These are phyloP conservation scores for Solanum chiquidenum DNA, from an alignment of 257 asterid genomes.

Conservation along the genomic window DNA sequence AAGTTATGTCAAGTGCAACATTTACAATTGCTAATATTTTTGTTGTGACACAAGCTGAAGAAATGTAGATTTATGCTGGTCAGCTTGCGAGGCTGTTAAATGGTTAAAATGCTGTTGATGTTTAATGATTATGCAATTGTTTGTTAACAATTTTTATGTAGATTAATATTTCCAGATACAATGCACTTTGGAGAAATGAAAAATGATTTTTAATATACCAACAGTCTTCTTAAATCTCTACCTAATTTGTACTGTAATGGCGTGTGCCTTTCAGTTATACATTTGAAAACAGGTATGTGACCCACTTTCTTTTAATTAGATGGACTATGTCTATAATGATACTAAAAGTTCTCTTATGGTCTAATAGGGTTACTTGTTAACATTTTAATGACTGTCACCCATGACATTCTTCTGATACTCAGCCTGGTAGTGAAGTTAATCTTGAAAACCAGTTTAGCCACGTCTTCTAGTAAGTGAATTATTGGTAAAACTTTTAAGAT, in stretches of 20 bases:
- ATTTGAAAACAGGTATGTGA: neutral
- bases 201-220: neutral
- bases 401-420: neutral
- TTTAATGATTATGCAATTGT: neutral
- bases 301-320: neutral
- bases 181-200: neutral
- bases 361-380: neutral
- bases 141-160: neutral
- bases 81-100: constrained; percentile 3
- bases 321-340: neutral
- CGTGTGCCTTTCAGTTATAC: neutral
- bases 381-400: neutral
- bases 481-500: neutral
- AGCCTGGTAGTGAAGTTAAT: neutral
- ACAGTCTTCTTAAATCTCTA: neutral
- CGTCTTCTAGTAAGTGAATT: neutral
- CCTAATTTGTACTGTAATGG: neutral
- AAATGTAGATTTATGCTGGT: constrained; percentile 1
- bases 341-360: neutral
- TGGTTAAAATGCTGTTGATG: neutral
- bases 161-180: neutral
- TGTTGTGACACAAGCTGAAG: neutral
- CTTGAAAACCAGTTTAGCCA: neutral
- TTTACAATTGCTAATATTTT: constrained; percentile 4
- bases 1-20: constrained; percentile 1